phyloP scores from a whole-genome alignment of 2,329 filamentous ascomycete genomes.

The Madurella mycetomatis region DNA sequence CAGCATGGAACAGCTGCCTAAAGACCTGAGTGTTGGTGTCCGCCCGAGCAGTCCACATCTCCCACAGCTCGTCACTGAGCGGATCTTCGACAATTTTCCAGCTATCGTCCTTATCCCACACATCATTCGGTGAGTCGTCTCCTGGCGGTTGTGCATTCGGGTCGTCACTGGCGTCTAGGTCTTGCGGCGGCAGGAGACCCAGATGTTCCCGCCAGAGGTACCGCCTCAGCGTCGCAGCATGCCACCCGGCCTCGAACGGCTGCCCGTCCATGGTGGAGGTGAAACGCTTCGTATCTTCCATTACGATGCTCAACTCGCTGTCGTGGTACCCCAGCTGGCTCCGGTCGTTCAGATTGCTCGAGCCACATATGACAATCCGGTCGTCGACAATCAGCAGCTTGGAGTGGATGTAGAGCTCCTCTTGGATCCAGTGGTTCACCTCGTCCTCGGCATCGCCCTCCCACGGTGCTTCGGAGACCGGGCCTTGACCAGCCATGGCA shows the following conservation, averaged over 20 bases:
- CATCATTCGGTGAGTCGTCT: conserved; percentile 61
- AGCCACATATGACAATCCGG: conserved; percentile 76
- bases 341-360: conserved; percentile 88
- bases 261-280: conserved; percentile 73
- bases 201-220: conserved; percentile 90
- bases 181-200: conserved; percentile 71
- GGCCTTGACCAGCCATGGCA: conserved; percentile 68
- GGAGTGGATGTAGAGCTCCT: conserved; percentile 91
- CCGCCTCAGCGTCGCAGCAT: conserved; percentile 74
- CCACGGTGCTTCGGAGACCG: conserved; percentile 67
- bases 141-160: conserved; percentile 70
- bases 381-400: conserved; percentile 91
- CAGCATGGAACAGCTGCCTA: conserved; percentile 76
- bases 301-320: conserved; percentile 83
- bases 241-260: conserved; percentile 71
- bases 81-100: conserved; percentile 68
- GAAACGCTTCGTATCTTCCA: conserved; percentile 74
- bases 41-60: conserved; percentile 65
- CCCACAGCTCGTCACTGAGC: conserved; percentile 60
- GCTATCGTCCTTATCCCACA: conserved; percentile 54
- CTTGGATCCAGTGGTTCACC: conserved; percentile 84
- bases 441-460: conserved; percentile 71
- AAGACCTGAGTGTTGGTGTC: conserved; percentile 70
- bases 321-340: conserved; percentile 85
- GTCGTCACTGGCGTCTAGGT: conserved; percentile 61